Conservation (phyloP, 1,284 basidiomycete species). For the Trichosporon asahii region DNA sequence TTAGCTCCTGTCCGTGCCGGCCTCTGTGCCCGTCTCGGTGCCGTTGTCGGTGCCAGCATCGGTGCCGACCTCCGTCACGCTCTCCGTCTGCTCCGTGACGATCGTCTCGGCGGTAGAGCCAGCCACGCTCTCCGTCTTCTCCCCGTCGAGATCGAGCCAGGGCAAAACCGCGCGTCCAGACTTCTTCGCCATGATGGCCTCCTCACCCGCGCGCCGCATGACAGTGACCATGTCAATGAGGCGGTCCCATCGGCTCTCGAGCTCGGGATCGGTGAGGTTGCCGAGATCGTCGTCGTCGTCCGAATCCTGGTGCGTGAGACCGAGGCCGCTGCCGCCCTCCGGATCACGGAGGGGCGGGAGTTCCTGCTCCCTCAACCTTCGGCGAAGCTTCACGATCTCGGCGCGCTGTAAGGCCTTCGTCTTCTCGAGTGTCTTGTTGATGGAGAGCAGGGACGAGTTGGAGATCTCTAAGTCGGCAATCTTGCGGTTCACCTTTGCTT, state of each 20-base stretch:
- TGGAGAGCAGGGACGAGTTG: conserved; percentile 46
- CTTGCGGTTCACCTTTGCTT: conserved; percentile 46
- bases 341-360: neutral
- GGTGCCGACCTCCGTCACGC: neutral
- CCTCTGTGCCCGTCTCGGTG: neutral
- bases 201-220: conserved; percentile 37
- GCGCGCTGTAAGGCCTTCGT: conserved; percentile 45
- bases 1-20: neutral
- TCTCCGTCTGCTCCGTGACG: neutral
- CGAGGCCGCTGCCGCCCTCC: neutral
- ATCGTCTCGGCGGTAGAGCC: neutral
- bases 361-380: conserved; percentile 34
- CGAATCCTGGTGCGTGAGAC: neutral
- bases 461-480: conserved; percentile 50
- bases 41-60: neutral
- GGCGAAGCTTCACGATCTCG: conserved; percentile 44
- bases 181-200: conserved; percentile 24
- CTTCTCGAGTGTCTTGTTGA: conserved; percentile 48
- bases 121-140: conserved; percentile 2
- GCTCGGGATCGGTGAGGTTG: conserved; percentile 35
- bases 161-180: neutral
- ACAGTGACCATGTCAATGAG: conserved; percentile 32
- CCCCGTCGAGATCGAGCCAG: neutral
- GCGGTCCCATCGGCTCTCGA: conserved; percentile 44
- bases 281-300: conserved; percentile 24